Conservation (phyloP, 768 basidiomycete genomes). For the Tulasnella calospora region DNA sequence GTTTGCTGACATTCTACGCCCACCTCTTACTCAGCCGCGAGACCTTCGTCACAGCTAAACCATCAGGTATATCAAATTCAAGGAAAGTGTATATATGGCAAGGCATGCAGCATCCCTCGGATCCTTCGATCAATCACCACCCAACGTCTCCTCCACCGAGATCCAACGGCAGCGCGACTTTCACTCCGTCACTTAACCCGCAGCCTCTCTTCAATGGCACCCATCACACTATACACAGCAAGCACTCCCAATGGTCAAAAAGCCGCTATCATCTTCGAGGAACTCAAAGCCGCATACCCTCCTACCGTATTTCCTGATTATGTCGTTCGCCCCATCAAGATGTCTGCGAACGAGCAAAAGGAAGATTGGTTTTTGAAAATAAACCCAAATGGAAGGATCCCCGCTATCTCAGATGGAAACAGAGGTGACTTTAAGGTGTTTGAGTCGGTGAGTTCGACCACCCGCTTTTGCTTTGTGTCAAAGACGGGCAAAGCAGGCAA, state of each 20-base stretch:
- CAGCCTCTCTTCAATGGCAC: neutral
- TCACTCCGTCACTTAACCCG: too few relatives aligned
- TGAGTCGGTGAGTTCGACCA: slow-evolving; percentile 41
- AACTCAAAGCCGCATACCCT: slow-evolving; percentile 51
- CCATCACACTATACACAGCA: slow-evolving; percentile 43
- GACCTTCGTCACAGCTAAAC: too few relatives aligned
- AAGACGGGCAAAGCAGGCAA: too few relatives aligned
- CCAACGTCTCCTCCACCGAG: too few relatives aligned
- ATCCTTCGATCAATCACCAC: too few relatives aligned
- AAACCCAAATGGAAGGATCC: slow-evolving; percentile 69
- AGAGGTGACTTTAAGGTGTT: slow-evolving; percentile 61
- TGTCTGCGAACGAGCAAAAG: slow-evolving; percentile 69
- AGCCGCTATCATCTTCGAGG: slow-evolving; percentile 42
- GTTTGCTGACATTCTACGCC: too few relatives aligned
- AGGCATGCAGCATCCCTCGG: too few relatives aligned
- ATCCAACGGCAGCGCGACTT: too few relatives aligned
- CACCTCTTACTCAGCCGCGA: too few relatives aligned
- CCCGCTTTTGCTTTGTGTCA: too few relatives aligned
- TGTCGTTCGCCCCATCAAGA: slow-evolving; percentile 44
- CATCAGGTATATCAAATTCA: too few relatives aligned
- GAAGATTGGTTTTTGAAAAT: slow-evolving; percentile 67
- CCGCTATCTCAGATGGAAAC: slow-evolving; percentile 56
- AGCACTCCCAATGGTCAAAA: slow-evolving; percentile 56
- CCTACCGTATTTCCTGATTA: slow-evolving; percentile 36
- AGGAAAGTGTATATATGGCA: too few relatives aligned